Evolutionary conservation across 345 rosid species (phyloP).

Genomic region (Ceriops tagal): DNA sequence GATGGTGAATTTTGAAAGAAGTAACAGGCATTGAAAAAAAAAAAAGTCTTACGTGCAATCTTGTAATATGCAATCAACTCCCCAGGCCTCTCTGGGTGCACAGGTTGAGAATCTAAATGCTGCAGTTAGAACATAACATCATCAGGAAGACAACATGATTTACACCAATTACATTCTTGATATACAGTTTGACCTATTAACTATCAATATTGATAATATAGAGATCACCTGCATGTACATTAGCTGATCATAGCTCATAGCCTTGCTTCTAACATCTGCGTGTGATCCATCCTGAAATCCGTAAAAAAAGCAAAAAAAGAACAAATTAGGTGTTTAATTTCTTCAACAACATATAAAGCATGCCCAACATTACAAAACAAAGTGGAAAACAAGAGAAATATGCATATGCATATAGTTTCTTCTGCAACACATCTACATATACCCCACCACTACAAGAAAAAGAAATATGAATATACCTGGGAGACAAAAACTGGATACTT

Average conservation of each 20-base stretch:
- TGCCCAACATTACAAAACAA: too few relatives aligned
- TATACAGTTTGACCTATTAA: background rate
- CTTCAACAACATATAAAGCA: too few relatives aligned
- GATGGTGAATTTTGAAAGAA: slow-evolving; percentile 16
- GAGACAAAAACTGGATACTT: slow-evolving; percentile 88
- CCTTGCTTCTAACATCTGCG: slow-evolving; percentile 64
- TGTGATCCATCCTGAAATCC: slow-evolving; percentile 66
- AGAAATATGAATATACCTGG: slow-evolving; percentile 46
- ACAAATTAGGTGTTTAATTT: background rate
- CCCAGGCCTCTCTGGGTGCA: slow-evolving; percentile 82
- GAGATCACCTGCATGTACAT: slow-evolving; percentile 83
- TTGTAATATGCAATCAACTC: slow-evolving; percentile 91
- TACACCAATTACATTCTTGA: background rate
- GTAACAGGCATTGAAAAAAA: slow-evolving; percentile 6
- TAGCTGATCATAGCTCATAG: slow-evolving; percentile 77
- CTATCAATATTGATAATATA: too few relatives aligned
- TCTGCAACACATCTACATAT: background rate
- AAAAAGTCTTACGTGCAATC: slow-evolving; percentile 65
- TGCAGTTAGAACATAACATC: slow-evolving; percentile 26
- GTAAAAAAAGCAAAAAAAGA: background rate
- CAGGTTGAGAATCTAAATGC: slow-evolving; percentile 78
- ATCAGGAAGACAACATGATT: background rate
- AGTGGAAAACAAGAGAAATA: background rate
- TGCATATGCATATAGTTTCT: background rate
- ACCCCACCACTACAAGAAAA: background rate